Percentiles rank a stretch among this genome's conserved stretches.
Conservation (phyloP, 495 filamentous ascomycete genomes). For the Neurospora cerealis region DNA sequence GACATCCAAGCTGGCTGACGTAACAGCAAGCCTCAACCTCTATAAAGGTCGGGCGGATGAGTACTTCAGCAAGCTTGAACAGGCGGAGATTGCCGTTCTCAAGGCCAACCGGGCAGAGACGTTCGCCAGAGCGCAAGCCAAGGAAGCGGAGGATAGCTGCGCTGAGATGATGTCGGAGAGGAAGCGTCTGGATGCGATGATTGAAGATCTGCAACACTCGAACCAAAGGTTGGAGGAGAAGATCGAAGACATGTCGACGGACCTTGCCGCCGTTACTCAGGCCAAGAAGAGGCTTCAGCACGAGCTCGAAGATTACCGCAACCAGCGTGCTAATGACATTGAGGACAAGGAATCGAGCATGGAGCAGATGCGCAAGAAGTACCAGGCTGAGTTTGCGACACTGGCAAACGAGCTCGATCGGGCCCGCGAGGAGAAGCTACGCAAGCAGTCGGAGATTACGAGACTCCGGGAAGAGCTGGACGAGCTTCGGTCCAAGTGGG, state of each 20-base stretch:
- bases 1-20: slow-evolving; percentile 72
- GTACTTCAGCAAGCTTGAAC: slow-evolving; percentile 95
- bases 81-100: slow-evolving; percentile 89
- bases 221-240: slow-evolving; percentile 83
- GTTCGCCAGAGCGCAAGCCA: slow-evolving; percentile 79
- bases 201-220: slow-evolving; percentile 86
- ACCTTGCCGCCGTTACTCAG: slow-evolving; percentile 77
- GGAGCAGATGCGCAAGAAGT: slow-evolving; percentile 96
- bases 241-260: slow-evolving; percentile 84
- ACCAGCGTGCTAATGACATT: slow-evolving; percentile 86
- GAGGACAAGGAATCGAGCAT: slow-evolving; percentile 94
- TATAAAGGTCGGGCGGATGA: slow-evolving; percentile 94
- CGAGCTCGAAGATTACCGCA: slow-evolving; percentile 95
- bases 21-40: slow-evolving; percentile 69
- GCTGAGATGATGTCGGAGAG: slow-evolving; percentile 87
- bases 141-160: slow-evolving; percentile 84
- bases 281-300: slow-evolving; percentile 93
- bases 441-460: slow-evolving; percentile 53
- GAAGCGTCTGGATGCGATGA: slow-evolving; percentile 74
- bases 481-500: slow-evolving; percentile 92
- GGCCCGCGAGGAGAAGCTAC: slow-evolving; percentile 72
- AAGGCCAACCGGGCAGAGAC: slow-evolving; percentile 88
- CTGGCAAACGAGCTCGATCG: slow-evolving; percentile 88
- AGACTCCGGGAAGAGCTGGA: slow-evolving; percentile 89
- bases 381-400: slow-evolving; percentile 83